Evolutionary conservation across 2,329 filamentous ascomycete genomes (phyloP).

Genomic region (Cercospora sp.): DNA sequence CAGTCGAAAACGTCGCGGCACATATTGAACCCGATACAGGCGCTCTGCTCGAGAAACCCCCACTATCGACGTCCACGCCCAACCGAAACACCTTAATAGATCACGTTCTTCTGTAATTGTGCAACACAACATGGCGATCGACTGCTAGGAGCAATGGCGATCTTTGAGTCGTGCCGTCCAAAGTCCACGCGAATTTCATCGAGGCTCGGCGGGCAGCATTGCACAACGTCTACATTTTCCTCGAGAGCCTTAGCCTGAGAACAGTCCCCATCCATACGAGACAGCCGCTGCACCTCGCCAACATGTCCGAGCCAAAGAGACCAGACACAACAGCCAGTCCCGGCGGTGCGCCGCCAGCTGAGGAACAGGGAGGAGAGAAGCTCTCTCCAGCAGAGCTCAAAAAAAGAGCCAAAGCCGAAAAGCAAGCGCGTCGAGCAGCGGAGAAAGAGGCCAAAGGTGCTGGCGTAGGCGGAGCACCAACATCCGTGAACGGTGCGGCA

Average conservation of each 20-base stretch:
- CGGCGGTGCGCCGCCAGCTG: constrained; percentile 22
- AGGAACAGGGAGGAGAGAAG: constrained; percentile 47
- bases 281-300: not conserved
- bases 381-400: constrained; percentile 78
- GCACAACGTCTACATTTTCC: not conserved
- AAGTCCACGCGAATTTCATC: not conserved
- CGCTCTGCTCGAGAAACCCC: not conserved
- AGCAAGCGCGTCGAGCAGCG: constrained; percentile 74
- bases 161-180: not conserved
- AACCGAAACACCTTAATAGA: not conserved
- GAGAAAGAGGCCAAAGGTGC: constrained; percentile 35
- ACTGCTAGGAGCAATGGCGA: not conserved
- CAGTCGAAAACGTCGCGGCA: not conserved
- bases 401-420: constrained; percentile 86
- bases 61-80: not conserved
- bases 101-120: not conserved
- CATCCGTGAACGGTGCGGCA: constrained; percentile 17
- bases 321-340: constrained; percentile 13
- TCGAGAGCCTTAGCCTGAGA: not conserved
- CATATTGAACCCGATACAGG: not conserved
- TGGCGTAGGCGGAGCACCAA: constrained; percentile 7
- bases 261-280: not conserved
- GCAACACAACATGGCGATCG: not conserved
- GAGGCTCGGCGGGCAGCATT: not conserved
- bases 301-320: constrained; percentile 26